Percentiles rank a stretch among this genome's conserved stretches.
phyloP scores from a whole-genome alignment of 306 rosid genomes.

The Nissolia schottii region DNA sequence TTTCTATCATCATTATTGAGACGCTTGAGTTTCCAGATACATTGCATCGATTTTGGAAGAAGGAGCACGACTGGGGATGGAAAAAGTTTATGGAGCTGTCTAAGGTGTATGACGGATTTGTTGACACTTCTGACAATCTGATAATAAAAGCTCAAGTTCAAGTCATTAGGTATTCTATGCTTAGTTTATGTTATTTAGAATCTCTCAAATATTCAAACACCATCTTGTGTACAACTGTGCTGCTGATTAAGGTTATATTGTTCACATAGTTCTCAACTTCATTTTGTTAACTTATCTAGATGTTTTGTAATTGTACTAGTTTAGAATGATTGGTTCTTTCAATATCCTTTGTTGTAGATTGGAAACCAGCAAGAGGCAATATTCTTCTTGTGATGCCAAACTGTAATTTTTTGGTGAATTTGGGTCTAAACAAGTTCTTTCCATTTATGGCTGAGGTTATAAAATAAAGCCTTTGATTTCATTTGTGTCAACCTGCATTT shows the following conservation, averaged over 20 bases:
- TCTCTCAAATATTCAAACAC: neutral
- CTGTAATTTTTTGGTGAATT: neutral
- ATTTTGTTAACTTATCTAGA: neutral
- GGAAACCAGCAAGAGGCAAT: neutral
- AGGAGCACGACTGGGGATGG: constrained; percentile 99
- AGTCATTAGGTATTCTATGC: constrained; percentile 78
- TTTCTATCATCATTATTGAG: constrained; percentile 7
- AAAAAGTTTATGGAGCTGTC: constrained; percentile 98
- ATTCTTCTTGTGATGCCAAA: neutral
- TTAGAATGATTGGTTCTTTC: neutral
- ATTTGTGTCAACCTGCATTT: constrained; percentile 1
- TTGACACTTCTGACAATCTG: constrained; percentile 85
- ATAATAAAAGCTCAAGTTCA: constrained; percentile 99
- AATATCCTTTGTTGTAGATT: neutral
- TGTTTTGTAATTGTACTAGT: neutral
- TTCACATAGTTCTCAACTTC: neutral
- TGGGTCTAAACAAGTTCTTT: neutral
- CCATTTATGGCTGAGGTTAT: neutral
- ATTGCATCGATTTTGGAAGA: constrained; percentile 98
- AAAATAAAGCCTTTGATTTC: neutral
- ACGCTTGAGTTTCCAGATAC: constrained; percentile 61
- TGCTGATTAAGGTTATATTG: neutral
- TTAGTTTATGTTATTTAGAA: neutral
- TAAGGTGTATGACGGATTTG: constrained; percentile 92
- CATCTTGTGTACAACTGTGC: neutral